phyloP scores from a whole-genome alignment of 176 grass and related monocot genomes.

The Elymus sibiricus region DNA sequence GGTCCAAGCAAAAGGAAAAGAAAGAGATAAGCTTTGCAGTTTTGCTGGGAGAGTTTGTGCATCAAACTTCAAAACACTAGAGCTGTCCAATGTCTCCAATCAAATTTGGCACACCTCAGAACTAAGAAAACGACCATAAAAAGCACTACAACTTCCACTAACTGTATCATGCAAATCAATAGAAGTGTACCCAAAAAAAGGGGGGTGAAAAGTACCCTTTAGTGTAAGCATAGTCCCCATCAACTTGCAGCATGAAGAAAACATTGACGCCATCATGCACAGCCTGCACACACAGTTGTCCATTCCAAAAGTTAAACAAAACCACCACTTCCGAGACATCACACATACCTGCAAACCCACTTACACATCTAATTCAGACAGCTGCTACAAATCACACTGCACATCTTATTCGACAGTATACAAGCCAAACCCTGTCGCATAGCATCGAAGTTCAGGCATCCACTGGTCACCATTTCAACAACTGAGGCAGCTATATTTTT shows the following conservation, averaged over 20 bases:
- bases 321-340: conserved; percentile 19
- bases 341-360: not conserved
- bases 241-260: conserved; percentile 88
- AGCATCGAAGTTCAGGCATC: not conserved
- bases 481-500: not conserved
- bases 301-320: conserved; percentile 44
- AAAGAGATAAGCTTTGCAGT: not conserved
- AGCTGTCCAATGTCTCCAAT: conserved; percentile 12
- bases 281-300: conserved; percentile 67
- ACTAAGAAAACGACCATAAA: conserved; percentile 20
- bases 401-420: not conserved
- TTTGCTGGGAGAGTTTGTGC: not conserved
- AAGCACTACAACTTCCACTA: conserved; percentile 32
- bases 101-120: not conserved
- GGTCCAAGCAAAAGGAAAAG: not conserved
- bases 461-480: not conserved
- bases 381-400: not conserved
- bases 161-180: not conserved
- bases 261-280: conserved; percentile 86
- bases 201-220: conserved; percentile 62
- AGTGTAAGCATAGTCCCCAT: conserved; percentile 77
- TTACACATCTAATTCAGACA: not conserved
- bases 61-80: conserved; percentile 13
- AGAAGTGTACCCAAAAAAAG: conserved; percentile 7
- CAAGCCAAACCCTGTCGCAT: not conserved